Conservation (phyloP, 2,329 filamentous ascomycete genomes). For the Hypoxylon sp. region DNA sequence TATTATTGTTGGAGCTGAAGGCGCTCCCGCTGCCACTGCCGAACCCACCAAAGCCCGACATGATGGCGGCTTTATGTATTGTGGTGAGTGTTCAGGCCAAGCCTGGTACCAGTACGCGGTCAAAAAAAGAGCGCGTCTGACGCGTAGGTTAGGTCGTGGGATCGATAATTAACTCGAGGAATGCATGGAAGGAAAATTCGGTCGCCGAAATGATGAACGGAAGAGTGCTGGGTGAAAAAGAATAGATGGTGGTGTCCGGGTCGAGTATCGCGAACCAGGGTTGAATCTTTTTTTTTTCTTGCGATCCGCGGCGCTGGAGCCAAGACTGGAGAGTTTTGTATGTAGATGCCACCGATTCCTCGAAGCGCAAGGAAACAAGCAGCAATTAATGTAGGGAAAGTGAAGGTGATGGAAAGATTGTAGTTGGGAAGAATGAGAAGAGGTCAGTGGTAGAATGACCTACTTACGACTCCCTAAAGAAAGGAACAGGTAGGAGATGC, state of each 20-base stretch:
- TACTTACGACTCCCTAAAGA: slow-evolving; percentile 22
- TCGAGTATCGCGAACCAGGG: slow-evolving; percentile 36
- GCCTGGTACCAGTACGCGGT: slow-evolving; percentile 32
- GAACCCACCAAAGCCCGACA: slow-evolving; percentile 66
- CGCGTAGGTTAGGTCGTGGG: slow-evolving; percentile 45
- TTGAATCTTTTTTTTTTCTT: slow-evolving; percentile 36
- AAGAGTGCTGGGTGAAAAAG: slow-evolving; percentile 2
- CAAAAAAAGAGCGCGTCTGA: slow-evolving; percentile 46
- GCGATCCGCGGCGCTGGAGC: slow-evolving; percentile 32
- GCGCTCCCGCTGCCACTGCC: slow-evolving; percentile 55
- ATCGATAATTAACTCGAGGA: slow-evolving; percentile 39
- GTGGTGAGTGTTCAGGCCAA: slow-evolving; percentile 25
- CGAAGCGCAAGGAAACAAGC: neutral
- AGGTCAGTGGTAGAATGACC: slow-evolving; percentile 27
- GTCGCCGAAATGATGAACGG: slow-evolving; percentile 19
- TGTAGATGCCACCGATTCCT: slow-evolving; percentile 20
- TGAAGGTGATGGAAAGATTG: slow-evolving; percentile 30
- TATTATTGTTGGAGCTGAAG: slow-evolving; percentile 70
- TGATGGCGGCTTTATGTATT: slow-evolving; percentile 51
- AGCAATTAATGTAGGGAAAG: slow-evolving; percentile 4
- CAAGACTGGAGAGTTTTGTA: slow-evolving; percentile 20
- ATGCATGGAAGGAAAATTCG: slow-evolving; percentile 47
- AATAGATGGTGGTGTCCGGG: slow-evolving; percentile 27
- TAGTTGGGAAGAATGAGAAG: slow-evolving; percentile 30
- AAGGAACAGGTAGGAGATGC: slow-evolving; percentile 28